Base-by-base conservation (phyloP, 148 eudicot genomes). In the Mesembryanthemum crystallinum region DNA sequence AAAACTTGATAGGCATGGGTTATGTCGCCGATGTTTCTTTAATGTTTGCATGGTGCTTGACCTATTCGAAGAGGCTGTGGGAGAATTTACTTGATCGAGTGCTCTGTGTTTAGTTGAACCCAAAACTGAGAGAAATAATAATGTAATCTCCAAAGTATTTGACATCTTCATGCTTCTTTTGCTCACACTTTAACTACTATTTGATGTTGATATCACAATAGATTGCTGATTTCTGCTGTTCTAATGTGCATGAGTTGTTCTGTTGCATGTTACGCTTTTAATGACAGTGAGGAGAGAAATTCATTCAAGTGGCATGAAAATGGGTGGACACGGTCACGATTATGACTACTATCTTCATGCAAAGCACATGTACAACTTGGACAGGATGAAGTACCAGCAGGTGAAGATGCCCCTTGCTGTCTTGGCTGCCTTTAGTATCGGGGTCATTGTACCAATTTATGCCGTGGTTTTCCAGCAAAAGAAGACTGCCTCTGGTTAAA, bases 311-410 rank as follows among this genome's bases (percentile, higher is more conserved):
- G 88, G 90, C 11, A 80, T 80, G 76, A 96, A 92, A 84, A 91
- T 91, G 97, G 93, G 96, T 14, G 94, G 89, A 69, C 90, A 88
- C 61, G 98, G 92, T 32, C 97, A 92, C 20, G 89, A 88, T 66
- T 97, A 91, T 66, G 92, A 92, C 42, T 87, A 42, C 72, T 96
- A 92, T 80, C 69, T 92, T 39, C 98, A 92, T 60, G 96, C 98
- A 8, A 92, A 87, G 86, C 98, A 92, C 91, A 96, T 92, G 98
- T 92, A 96, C 88, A 96, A 96, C 89, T 85, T 96, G 83, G 98
- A 96, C 84, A 86, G 87, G 92, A 89, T 92, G 98, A 91, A 81
- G 66, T 20, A 88, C 80, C 90, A 91, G 87, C 81, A 81, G 81
- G 76, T 96, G 29, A 89, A 74, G 52, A 82, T 96, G 87, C 79